Base-by-base conservation (phyloP, 257 asterid genomes). In the Plantago ovata region DNA sequence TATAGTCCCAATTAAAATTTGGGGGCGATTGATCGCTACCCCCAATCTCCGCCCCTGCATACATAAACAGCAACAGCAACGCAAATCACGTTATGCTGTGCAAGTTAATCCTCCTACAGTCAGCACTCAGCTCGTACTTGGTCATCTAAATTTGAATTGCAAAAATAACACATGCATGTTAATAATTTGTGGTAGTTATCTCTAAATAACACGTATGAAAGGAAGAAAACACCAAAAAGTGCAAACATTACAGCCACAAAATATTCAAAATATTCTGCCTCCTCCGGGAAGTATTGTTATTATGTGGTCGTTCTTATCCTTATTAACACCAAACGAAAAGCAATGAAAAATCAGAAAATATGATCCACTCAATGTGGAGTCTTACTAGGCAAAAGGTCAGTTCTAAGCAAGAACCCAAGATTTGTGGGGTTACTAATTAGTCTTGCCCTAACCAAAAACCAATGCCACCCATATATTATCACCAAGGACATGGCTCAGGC, bases 381-480 rank as follows among this genome's bases (percentile, higher is more conserved):
- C 56, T 60, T 63, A 66, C 60, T 50, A 60, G 61, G 53, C n/a
- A 43, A 53, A 41, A 65, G 55, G 60, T 59, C 75, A 67, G 62
- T 3, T 9, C 43, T 61, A 75, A 68, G 56, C 44, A 54, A 38
- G 49, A n/a, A n/a, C n/a, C 51, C 43, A 63, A 63, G 53, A 13
- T 32, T 14, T 3, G 75, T 73, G 77, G 87, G 76, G 62, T 65
- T 54, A 50, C 38, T 16, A 20, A 16, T n/a, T 9, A 19, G 65
- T 56, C 10, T 39, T 47, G 39, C 54, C 53, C 73, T 36, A 47
- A 53, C 74, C 67, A 9, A 64, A 68, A 69, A 65, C 48, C 48
- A 72, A 83, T 64, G 51, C 84, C 83, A 84, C 69, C 40, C 79
- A 66, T 28, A 57, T 61, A 46, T 74, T 72, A 78, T 79, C 85